A percentile compares a stretch with the other conserved stretches of the same genome.
phyloP scores from a whole-genome alignment of 23 red algal species.

The Agarophyton chilense region DNA sequence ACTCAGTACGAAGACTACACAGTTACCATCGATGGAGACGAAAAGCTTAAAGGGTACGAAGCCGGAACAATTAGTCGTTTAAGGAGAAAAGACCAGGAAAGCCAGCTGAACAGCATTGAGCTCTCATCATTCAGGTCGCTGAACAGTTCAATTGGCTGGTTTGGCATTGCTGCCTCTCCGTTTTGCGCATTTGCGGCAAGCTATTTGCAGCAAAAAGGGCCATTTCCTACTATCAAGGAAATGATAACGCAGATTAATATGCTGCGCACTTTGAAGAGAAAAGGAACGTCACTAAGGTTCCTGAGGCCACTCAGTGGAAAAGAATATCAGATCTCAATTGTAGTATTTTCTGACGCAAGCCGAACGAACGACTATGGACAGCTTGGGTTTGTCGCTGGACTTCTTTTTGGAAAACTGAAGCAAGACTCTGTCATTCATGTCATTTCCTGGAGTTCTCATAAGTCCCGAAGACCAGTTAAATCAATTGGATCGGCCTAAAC shows the following conservation, averaged over 20 bases:
- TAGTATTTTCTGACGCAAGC: conserved; percentile 31
- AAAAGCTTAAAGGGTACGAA: not conserved
- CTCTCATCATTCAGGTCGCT: not conserved
- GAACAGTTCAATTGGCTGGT: conserved; percentile 18
- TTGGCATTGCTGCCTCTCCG: conserved; percentile 19
- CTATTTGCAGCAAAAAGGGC: conserved; percentile 33
- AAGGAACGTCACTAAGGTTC: not conserved
- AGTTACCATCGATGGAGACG: conserved; percentile 14
- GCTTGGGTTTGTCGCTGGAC: conserved; percentile 34
- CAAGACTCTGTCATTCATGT: not conserved
- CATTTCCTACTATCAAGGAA: conserved; percentile 2
- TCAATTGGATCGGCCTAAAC: conserved; percentile 44
- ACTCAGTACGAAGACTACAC: not conserved
- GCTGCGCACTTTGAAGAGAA: not conserved
- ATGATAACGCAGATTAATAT: conserved; percentile 13
- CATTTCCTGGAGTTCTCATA: conserved; percentile 27
- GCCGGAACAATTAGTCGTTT: not conserved
- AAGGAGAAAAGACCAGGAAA: not conserved
- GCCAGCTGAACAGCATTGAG: conserved; percentile 5
- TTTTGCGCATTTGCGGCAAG: conserved; percentile 34
- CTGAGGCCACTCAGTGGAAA: not conserved
- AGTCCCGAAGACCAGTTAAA: conserved; percentile 15
- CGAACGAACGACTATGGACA: conserved; percentile 11
- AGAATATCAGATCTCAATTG: not conserved
- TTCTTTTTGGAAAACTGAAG: conserved; percentile 26